These are phyloP conservation scores for Herpetomonas samuelpessoai DNA, from an alignment of 208 protist species.

Conservation along the genomic window DNA sequence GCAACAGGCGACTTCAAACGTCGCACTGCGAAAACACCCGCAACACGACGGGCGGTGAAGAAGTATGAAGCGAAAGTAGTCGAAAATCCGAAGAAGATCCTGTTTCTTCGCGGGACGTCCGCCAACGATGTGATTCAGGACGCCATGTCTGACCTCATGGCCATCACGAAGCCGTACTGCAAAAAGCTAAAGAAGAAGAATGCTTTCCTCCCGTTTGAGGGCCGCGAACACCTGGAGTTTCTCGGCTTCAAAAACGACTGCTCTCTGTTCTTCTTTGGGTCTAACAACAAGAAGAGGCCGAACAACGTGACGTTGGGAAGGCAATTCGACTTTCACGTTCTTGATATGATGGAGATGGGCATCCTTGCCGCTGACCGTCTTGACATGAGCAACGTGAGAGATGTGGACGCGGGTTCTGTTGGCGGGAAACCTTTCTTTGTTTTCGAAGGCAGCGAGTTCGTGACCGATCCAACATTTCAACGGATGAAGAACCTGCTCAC, in stretches of 20 bases:
- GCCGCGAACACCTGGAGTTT: conserved; percentile 83
- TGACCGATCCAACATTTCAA: conserved; percentile 56
- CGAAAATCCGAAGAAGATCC: conserved; percentile 81
- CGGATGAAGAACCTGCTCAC: conserved; percentile 82
- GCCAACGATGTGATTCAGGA: conserved; percentile 66
- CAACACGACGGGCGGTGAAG: conserved; percentile 70
- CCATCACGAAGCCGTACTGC: conserved; percentile 78
- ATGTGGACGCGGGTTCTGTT: conserved; percentile 53
- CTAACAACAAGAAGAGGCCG: conserved; percentile 87
- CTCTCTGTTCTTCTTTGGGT: conserved; percentile 86
- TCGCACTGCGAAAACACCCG: conserved; percentile 55
- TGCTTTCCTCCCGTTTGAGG: conserved; percentile 84
- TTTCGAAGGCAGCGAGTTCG: conserved; percentile 85
- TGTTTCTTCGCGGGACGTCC: conserved; percentile 66
- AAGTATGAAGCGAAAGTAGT: conserved; percentile 84
- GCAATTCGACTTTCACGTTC: conserved; percentile 88
- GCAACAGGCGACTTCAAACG: conserved; percentile 81
- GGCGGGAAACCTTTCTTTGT: conserved; percentile 85
- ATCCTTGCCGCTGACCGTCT: conserved; percentile 75
- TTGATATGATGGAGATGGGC: conserved; percentile 90
- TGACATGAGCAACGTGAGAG: conserved; percentile 49
- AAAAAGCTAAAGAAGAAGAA: conserved; percentile 84
- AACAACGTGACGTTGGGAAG: conserved; percentile 85
- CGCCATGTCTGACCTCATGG: conserved; percentile 71
- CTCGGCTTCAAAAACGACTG: conserved; percentile 92